A percentile compares a stretch with the other conserved stretches of the same genome.
Conservation (phyloP, 768 basidiomycete genomes). For the Podaxis sp. region DNA sequence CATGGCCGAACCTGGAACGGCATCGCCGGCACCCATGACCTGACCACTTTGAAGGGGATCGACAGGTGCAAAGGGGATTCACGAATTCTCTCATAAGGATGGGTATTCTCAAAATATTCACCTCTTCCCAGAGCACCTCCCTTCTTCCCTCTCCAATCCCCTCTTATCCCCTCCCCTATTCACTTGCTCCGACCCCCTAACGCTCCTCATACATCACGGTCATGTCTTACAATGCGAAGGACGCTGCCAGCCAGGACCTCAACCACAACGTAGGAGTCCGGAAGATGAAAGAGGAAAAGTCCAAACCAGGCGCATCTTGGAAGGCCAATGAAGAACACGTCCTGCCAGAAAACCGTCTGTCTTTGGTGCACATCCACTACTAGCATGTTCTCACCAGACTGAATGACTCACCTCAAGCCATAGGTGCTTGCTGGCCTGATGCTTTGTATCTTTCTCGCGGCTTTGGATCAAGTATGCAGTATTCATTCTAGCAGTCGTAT, state of each 20-base stretch:
- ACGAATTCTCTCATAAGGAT: background rate
- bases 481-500: background rate
- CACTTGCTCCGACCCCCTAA: background rate
- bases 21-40: background rate
- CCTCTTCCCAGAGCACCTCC: background rate
- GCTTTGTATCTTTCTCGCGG: slow-evolving; percentile 47
- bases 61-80: background rate
- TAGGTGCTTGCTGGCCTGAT: slow-evolving; percentile 49
- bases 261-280: background rate
- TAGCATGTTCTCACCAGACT: background rate
- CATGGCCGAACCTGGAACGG: background rate
- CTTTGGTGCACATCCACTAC: slow-evolving; percentile 33
- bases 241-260: background rate
- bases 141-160: background rate
- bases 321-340: slow-evolving; percentile 50
- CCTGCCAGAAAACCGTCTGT: slow-evolving; percentile 51
- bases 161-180: background rate
- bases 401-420: background rate
- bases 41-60: background rate
- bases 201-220: background rate
- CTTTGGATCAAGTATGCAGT: slow-evolving; percentile 54
- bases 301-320: slow-evolving; percentile 51
- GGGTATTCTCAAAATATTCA: slow-evolving; percentile 11
- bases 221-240: slow-evolving; percentile 13
- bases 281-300: slow-evolving; percentile 15